phyloP scores from a whole-genome alignment of 768 basidiomycete species.

The Pholiota microspora region DNA sequence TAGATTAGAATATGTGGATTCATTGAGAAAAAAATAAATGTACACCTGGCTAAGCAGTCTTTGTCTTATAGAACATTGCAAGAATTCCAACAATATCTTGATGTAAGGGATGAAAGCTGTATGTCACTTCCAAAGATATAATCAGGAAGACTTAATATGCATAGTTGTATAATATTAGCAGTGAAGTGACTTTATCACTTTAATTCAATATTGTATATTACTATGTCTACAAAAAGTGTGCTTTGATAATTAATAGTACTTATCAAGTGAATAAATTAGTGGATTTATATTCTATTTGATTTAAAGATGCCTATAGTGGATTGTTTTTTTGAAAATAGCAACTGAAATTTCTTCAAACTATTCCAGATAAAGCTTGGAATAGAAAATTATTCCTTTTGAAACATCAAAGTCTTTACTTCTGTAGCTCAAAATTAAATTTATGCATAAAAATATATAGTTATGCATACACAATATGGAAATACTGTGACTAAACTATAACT shows the following conservation, averaged over 20 bases:
- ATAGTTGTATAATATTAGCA: slow-evolving; percentile 9
- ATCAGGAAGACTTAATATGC: slow-evolving; percentile 5
- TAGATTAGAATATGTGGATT: no score
- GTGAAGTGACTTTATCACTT: slow-evolving; percentile 9
- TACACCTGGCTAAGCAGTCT: not conserved
- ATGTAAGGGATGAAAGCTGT: not conserved
- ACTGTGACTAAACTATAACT: slow-evolving; percentile 11
- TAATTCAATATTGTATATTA: slow-evolving; percentile 11
- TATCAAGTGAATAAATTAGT: not conserved
- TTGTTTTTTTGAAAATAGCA: slow-evolving; percentile 9
- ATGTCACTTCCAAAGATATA: not conserved
- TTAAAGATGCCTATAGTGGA: slow-evolving; percentile 1
- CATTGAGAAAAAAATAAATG: not conserved
- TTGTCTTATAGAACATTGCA: slow-evolving; percentile 4
- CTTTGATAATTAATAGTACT: slow-evolving; percentile 14
- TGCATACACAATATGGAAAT: slow-evolving; percentile 8
- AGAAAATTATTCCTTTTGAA: slow-evolving; percentile 10
- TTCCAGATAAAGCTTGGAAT: slow-evolving; percentile 8
- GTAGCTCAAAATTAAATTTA: not conserved
- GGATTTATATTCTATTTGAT: not conserved
- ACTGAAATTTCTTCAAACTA: slow-evolving; percentile 11
- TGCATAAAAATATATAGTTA: no score
- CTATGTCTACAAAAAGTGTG: slow-evolving; percentile 12
- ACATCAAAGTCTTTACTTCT: slow-evolving; percentile 12
- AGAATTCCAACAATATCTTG: not conserved